A percentile compares a stretch with the other conserved stretches of the same genome.
Conservation (phyloP, 176 grass and related monocot species). For the Calamus simplicifolius region DNA sequence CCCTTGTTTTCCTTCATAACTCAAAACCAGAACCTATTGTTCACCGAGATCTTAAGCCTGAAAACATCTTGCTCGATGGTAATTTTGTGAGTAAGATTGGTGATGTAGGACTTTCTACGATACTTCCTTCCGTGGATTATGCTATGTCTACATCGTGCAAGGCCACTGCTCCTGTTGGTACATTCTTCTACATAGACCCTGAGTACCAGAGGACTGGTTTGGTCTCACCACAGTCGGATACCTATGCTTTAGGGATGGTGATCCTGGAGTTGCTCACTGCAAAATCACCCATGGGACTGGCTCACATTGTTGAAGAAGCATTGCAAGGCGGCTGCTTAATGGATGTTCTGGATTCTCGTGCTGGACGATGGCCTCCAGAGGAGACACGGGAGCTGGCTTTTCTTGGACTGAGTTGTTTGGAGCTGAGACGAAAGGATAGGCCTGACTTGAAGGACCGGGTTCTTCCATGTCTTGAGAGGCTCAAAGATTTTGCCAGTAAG, state of each 20-base stretch:
- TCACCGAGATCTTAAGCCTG: constrained; percentile 91
- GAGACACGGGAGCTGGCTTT: constrained; percentile 7
- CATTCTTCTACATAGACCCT: constrained; percentile 89
- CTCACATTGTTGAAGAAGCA: constrained; percentile 4
- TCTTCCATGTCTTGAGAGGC: constrained; percentile 15
- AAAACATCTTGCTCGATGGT: constrained; percentile 67
- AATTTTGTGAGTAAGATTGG: constrained; percentile 82
- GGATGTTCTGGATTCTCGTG: constrained; percentile 13
- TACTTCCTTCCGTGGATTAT: constrained; percentile 35
- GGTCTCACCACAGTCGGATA: constrained; percentile 18
- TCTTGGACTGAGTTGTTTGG: constrained; percentile 11
- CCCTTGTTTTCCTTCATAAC: constrained; percentile 56
- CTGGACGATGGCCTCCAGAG: constrained; percentile 3
- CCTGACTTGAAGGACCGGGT: constrained; percentile 8
- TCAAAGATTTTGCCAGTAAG: constrained; percentile 2
- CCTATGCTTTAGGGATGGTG: constrained; percentile 23
- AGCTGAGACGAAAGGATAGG: constrained; percentile 17
- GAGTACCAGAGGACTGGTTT: constrained; percentile 61
- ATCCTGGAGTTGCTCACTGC: constrained; percentile 20
- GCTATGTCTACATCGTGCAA: constrained; percentile 37
- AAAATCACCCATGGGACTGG: constrained; percentile 17
- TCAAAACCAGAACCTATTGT: constrained; percentile 70
- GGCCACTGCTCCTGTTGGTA: constrained; percentile 61
- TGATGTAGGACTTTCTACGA: constrained; percentile 68
- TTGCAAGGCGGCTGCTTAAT: constrained; percentile 1